Conservation (phyloP, 306 rosid genomes). For the Ormosia semicastrata region DNA sequence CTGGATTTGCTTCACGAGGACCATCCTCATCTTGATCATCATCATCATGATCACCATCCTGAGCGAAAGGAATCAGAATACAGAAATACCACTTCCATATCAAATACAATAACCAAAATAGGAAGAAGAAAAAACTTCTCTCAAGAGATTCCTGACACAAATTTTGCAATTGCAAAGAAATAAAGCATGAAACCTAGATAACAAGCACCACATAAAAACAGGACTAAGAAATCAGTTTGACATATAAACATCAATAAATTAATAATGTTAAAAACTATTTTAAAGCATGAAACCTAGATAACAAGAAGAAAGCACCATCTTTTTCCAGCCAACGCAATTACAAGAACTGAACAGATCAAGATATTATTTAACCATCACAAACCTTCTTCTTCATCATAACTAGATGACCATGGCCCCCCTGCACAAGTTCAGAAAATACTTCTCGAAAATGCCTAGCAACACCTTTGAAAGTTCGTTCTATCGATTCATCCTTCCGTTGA, state of each 20-base stretch:
- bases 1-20: constrained; percentile 78
- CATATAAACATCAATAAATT: background rate
- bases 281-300: background rate
- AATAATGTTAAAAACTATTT: background rate
- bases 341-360: constrained; percentile 12
- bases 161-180: background rate
- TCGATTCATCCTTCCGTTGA: constrained; percentile 95
- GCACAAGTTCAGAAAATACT: constrained; percentile 95
- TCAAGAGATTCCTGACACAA: background rate
- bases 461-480: constrained; percentile 97
- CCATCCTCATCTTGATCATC: constrained; percentile 86
- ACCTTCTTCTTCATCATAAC: constrained; percentile 99
- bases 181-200: background rate
- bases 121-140: background rate
- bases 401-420: constrained; percentile 85
- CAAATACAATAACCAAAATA: constrained; percentile 3
- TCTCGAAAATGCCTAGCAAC: constrained; percentile 97
- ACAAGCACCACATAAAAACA: constrained; percentile 2
- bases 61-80: constrained; percentile 28
- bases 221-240: background rate
- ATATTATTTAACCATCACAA: constrained; percentile 22
- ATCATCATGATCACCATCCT: constrained; percentile 88
- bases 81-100: constrained; percentile 13
- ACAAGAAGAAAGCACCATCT: background rate
- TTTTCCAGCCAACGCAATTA: constrained; percentile 20